Evolutionary conservation across 2,329 filamentous ascomycete genomes (phyloP).

Genomic region (Colletotrichum tofieldiae): DNA sequence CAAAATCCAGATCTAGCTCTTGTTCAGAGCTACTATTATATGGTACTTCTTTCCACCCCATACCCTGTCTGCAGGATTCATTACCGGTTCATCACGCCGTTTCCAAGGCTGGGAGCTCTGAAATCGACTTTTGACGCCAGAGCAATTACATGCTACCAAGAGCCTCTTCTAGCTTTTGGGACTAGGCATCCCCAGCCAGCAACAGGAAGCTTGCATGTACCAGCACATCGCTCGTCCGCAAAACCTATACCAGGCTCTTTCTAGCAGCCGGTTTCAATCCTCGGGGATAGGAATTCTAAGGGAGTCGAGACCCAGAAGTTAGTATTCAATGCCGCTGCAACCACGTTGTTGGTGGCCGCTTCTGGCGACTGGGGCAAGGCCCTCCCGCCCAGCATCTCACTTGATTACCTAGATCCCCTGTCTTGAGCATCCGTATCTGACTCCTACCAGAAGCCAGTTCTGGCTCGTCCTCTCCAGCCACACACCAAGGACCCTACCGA

Average conservation of each 20-base stretch:
- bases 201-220: background rate
- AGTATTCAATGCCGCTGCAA: background rate
- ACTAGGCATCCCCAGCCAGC: background rate
- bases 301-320: background rate
- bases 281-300: too few relatives aligned
- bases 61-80: background rate
- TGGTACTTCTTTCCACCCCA: too few relatives aligned
- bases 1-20: slow-evolving; percentile 1
- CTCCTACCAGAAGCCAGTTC: background rate
- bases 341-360: background rate
- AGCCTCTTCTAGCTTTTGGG: background rate
- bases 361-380: background rate
- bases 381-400: background rate
- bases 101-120: background rate
- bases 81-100: background rate
- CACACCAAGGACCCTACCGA: background rate
- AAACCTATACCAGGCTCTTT: background rate
- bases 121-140: background rate
- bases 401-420: too few relatives aligned
- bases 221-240: background rate
- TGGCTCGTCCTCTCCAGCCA: background rate
- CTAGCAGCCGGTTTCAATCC: too few relatives aligned
- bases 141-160: background rate
- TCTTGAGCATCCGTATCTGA: background rate
- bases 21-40: background rate